Evolutionary conservation across 1,284 basidiomycete genomes (phyloP), one percentile per base, ranked within the genome.

Genomic region (Moesziomyces sp.): DNA sequence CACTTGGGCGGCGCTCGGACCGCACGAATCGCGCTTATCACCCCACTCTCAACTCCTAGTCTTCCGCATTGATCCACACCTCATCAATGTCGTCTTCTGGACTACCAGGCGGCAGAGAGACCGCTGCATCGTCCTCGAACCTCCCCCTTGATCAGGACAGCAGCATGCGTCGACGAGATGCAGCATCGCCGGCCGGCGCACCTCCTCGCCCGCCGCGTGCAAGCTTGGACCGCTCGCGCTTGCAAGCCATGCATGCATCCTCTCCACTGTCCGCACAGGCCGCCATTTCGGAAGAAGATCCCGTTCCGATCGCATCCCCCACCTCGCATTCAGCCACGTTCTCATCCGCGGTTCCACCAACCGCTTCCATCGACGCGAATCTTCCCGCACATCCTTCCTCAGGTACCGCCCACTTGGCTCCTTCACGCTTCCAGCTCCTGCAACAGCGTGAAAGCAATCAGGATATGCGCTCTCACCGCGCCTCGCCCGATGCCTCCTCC

Each of bases 141-240:
- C 18, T 46, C 51, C 13, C 19, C 6, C 35, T 21, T 23, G 7
- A 44, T 51, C 26, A 52, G 38, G 21, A 45, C 58, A 5, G 28
- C 51, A 10, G 18, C 49, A 24, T 46, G 23, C 26, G n/a, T 38
- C 18, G 44, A 28, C 18, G 38, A n/a, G 18, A 14, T 19, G 9
- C 38, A 54, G 43, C 42, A 28, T 53, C 43, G 2, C 14, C 49
- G n/a, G n/a, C 16, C 5, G 8, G 11, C n/a, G 30, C 48, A 30
- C 34, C 26, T 40, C 52, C 30, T 46, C 45, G 45, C 35, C 60
- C 40, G 24, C 52, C 47, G 52, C 46, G 66, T 59, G 55, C 44
- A 10, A 69, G 60, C 60, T 52, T 53, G 60, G 60, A 69, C 28
- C 66, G 60, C 52, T 40, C 19, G 26, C 52, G 35, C 6, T 19